These are phyloP conservation scores for Wickerhamomyces mucosus DNA, from an alignment of 805 yeast genomes.

Conservation along the genomic window DNA sequence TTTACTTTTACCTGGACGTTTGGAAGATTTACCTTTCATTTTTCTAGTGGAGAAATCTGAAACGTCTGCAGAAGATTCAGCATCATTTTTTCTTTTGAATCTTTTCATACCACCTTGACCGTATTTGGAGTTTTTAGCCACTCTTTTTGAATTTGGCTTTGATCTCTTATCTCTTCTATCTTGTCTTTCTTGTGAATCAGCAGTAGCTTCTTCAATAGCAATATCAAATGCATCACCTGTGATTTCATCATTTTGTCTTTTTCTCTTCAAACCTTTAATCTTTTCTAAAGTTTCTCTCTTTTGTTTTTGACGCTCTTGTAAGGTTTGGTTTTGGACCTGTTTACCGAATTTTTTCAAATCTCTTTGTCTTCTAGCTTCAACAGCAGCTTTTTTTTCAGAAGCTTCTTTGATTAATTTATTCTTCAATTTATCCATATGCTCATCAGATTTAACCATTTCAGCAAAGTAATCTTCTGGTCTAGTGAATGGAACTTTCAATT, in stretches of 20 bases:
- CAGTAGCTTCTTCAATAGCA: conserved; percentile 77
- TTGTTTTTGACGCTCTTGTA: conserved; percentile 88
- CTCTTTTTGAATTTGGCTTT: conserved; percentile 55
- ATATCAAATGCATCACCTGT: conserved; percentile 73
- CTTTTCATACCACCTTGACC: conserved; percentile 78
- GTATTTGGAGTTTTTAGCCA: conserved; percentile 63
- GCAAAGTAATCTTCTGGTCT: conserved; percentile 96
- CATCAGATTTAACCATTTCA: conserved; percentile 96
- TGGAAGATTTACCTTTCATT: conserved; percentile 37
- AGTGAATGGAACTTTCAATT: conserved; percentile 75
- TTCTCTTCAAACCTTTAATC: conserved; percentile 83
- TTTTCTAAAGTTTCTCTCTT: conserved; percentile 85
- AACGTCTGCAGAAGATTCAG: conserved; percentile 61
- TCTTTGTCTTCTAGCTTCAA: conserved; percentile 91
- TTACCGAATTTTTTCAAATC: conserved; percentile 94
- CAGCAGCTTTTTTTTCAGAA: conserved; percentile 78
- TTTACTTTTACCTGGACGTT: conserved; percentile 49
- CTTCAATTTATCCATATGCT: conserved; percentile 93
- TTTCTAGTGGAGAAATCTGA: conserved; percentile 43
- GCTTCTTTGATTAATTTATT: conserved; percentile 71
- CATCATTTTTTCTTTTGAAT: conserved; percentile 62
- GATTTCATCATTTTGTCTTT: conserved; percentile 72
- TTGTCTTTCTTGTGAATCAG: conserved; percentile 30
- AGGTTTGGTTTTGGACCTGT: conserved; percentile 88
- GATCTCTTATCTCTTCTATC: conserved; percentile 33